Percentiles rank a stretch among this genome's conserved stretches.
These are phyloP conservation scores for Sporothrix schenckii DNA, from an alignment of 2,329 filamentous ascomycete genomes.

Conservation along the genomic window DNA sequence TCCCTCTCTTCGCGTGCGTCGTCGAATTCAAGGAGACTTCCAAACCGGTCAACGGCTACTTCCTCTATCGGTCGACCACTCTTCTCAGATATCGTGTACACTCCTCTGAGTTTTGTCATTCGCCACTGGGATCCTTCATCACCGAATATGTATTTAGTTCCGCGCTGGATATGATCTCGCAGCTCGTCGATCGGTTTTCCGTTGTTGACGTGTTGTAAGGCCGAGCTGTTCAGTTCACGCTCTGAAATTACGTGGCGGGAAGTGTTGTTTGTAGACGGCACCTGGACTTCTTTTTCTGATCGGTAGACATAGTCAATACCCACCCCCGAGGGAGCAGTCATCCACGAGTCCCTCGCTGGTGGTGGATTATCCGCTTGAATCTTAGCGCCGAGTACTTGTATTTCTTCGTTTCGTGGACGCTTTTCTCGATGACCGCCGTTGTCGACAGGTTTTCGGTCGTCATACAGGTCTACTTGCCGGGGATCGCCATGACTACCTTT, in stretches of 20 bases:
- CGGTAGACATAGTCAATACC: conserved; percentile 81
- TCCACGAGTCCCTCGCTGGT: conserved; percentile 83
- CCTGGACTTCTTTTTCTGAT: conserved; percentile 56
- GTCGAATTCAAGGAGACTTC: conserved; percentile 81
- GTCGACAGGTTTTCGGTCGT: conserved; percentile 44
- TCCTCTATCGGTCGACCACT: conserved; percentile 74
- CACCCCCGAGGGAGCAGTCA: conserved; percentile 81
- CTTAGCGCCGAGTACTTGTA: conserved; percentile 41
- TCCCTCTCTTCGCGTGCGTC: conserved; percentile 89
- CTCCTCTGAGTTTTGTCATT: conserved; percentile 89
- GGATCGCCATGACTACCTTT: neutral
- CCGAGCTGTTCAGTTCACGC: conserved; percentile 74
- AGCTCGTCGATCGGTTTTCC: conserved; percentile 57
- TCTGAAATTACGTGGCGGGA: conserved; percentile 73
- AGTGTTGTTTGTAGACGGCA: conserved; percentile 56
- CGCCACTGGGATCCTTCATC: conserved; percentile 91
- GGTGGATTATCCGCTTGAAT: conserved; percentile 33
- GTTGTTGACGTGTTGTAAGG: conserved; percentile 64
- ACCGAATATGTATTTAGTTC: conserved; percentile 80
- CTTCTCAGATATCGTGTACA: conserved; percentile 79
- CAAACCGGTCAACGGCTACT: conserved; percentile 79
- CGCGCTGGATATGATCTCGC: conserved; percentile 57
- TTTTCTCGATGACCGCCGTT: conserved; percentile 64
- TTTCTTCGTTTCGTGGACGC: conserved; percentile 59
- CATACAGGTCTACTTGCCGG: neutral